Evolutionary conservation across 768 basidiomycete genomes (phyloP), one percentile per base, ranked within the genome.

Genomic region (Boletus huronensis): DNA sequence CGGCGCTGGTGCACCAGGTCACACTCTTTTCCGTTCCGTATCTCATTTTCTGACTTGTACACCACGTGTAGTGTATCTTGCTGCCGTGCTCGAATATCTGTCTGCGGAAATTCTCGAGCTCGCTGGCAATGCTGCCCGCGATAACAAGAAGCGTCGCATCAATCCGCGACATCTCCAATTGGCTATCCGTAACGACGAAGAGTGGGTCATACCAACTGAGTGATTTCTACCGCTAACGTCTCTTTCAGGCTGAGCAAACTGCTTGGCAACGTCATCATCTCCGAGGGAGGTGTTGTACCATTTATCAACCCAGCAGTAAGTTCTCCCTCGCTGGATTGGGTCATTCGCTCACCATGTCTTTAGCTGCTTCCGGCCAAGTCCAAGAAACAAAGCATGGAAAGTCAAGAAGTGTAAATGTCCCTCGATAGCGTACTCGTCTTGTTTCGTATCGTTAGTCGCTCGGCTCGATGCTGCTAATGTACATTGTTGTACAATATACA

Each of bases 121-220:
- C 41, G 93, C 93, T 57, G 93, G 93, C 35, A 90, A 90, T 53
- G 90, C 90, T 34, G 90, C 90, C 40, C 87, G 90, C 53, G 90
- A 89, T 74, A 92, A 92, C 80, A 92, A 91, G 81, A 91, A 94
- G 77, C 88, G 92, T 60, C 92, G 94, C 83, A 95, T 96, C 66
- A 90, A 95, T 26, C 94, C 93, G 43, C 88, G 94, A 72, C 94
- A 97, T 74, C 77, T 96, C 45, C 93, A 97, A 72, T 84, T 96
- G 59, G 93, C 93, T 58, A 93, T 97, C 74, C 84, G 94, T 48
- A 93, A 95, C 71, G 93, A 95, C 58, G 93, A 95, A 73, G 93
- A 91, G 86, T 87, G 62, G 55, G 82, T 74, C 9, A 14, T 7
- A 16, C 10, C 13, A 1, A 21, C 14, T 50, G 29, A 43, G 8